Conservation (phyloP, 2,329 filamentous ascomycete genomes). For the Aspergillus floridensis region DNA sequence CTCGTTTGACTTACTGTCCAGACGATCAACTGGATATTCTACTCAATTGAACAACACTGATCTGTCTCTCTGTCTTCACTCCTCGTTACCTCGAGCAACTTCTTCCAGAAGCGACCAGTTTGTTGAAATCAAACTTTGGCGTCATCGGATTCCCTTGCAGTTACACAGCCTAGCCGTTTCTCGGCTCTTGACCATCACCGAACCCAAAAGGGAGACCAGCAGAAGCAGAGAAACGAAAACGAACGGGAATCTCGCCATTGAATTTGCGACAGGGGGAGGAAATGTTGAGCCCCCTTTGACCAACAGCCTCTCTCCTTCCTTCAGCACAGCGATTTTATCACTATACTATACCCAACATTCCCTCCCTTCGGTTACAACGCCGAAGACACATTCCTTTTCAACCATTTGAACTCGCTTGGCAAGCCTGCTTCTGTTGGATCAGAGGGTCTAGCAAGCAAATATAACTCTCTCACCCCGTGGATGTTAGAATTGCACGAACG, state of each 20-base stretch:
- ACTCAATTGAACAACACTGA: neutral
- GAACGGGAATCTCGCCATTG: slow-evolving; percentile 9
- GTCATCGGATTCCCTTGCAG: slow-evolving; percentile 18
- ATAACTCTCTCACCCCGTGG: neutral
- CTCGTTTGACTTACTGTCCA: neutral
- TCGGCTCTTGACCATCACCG: slow-evolving; percentile 2
- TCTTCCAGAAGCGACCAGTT: slow-evolving; percentile 12
- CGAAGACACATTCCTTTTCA: slow-evolving; percentile 25
- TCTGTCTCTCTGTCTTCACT: neutral
- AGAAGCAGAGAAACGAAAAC: slow-evolving; percentile 4
- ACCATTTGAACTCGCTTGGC: slow-evolving; percentile 7
- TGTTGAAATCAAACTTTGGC: slow-evolving; percentile 14
- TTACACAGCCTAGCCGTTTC: slow-evolving; percentile 11
- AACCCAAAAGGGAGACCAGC: slow-evolving; percentile 4
- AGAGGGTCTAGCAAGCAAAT: slow-evolving; percentile 13
- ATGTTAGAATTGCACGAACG: neutral
- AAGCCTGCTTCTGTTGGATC: slow-evolving; percentile 7
- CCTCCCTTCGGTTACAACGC: slow-evolving; percentile 29
- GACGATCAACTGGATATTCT: neutral
- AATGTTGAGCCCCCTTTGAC: slow-evolving; percentile 24
- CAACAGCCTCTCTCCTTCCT: slow-evolving; percentile 20
- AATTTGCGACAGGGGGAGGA: slow-evolving; percentile 19
- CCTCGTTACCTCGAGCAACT: neutral
- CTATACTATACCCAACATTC: slow-evolving; percentile 26
- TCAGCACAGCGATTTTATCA: slow-evolving; percentile 23